phyloP scores from a whole-genome alignment of 2,329 filamentous ascomycete species.

The Dactylonectria estremocensis region DNA sequence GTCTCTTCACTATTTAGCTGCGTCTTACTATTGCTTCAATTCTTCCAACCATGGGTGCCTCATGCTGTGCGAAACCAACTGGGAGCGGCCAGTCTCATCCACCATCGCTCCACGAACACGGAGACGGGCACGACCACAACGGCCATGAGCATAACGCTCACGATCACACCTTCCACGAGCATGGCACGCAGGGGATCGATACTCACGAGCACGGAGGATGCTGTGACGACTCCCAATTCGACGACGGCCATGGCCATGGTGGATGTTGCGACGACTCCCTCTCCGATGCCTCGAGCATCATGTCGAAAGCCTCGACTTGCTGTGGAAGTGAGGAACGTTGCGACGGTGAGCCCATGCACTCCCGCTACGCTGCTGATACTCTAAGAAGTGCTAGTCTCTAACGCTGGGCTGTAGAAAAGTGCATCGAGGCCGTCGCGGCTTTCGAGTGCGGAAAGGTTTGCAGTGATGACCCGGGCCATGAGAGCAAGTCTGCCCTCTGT shows the following conservation, averaged over 20 bases:
- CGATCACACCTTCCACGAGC: background rate
- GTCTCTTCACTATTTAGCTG: background rate
- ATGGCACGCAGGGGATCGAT: background rate
- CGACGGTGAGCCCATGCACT: background rate
- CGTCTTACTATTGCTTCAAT: background rate
- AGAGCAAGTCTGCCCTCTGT: slow-evolving; percentile 11
- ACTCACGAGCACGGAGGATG: background rate
- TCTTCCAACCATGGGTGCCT: slow-evolving; percentile 7
- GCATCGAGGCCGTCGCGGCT: slow-evolving; percentile 29
- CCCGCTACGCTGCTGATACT: background rate
- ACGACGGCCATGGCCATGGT: slow-evolving; percentile 2
- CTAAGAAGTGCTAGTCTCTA: background rate
- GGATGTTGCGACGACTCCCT: background rate
- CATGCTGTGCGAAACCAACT: slow-evolving; percentile 9
- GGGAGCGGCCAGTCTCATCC: background rate
- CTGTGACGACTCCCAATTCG: background rate
- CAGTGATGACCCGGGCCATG: slow-evolving; percentile 20
- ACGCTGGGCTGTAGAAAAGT: slow-evolving; percentile 28
- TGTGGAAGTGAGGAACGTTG: slow-evolving; percentile 2
- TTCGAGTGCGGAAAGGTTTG: slow-evolving; percentile 34
- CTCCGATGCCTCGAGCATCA: slow-evolving; percentile 1
- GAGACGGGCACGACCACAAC: background rate
- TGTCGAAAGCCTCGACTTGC: background rate
- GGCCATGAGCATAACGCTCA: background rate
- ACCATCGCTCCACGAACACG: background rate